Conservation (phyloP, 257 asterid genomes). For the Ajuga chamaepitys region DNA sequence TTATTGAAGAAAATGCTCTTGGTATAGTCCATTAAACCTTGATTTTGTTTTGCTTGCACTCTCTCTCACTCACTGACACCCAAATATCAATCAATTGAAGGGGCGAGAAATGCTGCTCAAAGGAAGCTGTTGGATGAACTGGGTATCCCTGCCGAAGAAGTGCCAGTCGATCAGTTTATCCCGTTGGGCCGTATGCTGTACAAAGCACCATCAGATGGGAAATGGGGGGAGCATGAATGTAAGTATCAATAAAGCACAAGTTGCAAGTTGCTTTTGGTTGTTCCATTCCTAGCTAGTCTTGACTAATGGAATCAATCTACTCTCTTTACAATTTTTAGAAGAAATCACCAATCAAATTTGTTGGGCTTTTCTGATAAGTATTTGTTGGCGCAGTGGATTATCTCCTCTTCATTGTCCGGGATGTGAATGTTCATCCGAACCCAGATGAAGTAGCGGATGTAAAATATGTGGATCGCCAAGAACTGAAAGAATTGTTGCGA, state of each 20-base stretch:
- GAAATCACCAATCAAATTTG: too few relatives aligned
- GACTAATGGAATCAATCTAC: too few relatives aligned
- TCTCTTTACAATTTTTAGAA: too few relatives aligned
- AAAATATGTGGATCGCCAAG: conserved; percentile 61
- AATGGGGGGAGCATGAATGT: conserved; percentile 99
- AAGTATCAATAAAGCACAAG: conserved; percentile 11
- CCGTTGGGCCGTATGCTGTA: conserved; percentile 88
- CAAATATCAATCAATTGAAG: conserved; percentile 24
- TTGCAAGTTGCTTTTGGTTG: too few relatives aligned
- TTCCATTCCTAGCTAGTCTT: too few relatives aligned
- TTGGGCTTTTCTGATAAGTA: neutral
- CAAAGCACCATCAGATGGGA: conserved; percentile 96
- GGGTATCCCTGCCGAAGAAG: conserved; percentile 79
- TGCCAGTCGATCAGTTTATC: conserved; percentile 76
- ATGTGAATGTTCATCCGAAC: conserved; percentile 69
- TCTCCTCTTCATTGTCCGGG: conserved; percentile 82
- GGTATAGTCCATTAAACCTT: conserved; percentile 31
- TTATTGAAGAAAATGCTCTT: conserved; percentile 68
- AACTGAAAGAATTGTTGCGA: conserved; percentile 66
- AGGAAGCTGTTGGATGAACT: conserved; percentile 92
- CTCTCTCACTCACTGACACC: neutral
- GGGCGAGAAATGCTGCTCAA: conserved; percentile 95
- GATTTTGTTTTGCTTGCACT: neutral
- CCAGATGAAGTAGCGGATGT: conserved; percentile 88
- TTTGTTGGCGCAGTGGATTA: conserved; percentile 62